Conservation (phyloP, 768 basidiomycete genomes). For the Amanita phalloides region DNA sequence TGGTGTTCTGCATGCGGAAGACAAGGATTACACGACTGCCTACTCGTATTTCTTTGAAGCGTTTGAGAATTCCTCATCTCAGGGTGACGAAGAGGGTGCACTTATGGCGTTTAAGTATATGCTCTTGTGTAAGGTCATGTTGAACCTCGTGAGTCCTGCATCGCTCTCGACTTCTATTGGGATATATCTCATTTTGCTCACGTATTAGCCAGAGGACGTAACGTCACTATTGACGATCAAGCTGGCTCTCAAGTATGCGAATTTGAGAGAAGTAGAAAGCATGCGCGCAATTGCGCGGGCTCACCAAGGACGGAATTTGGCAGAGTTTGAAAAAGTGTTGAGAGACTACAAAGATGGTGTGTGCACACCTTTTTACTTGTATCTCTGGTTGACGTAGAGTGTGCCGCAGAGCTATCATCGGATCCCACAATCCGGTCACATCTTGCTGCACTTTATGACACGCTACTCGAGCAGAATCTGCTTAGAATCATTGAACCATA, state of each 20-base stretch:
- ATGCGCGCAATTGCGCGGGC: slow-evolving; percentile 94
- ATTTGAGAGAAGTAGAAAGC: slow-evolving; percentile 82
- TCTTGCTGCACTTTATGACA: slow-evolving; percentile 90
- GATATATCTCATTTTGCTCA: background rate
- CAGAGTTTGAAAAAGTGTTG: slow-evolving; percentile 81
- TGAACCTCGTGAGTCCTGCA: slow-evolving; percentile 62
- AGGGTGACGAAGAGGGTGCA: slow-evolving; percentile 61
- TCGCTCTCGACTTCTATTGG: background rate
- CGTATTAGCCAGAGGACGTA: slow-evolving; percentile 83
- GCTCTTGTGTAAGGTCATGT: slow-evolving; percentile 97
- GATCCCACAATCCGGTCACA: slow-evolving; percentile 95
- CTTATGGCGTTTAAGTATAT: slow-evolving; percentile 92
- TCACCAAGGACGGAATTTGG: slow-evolving; percentile 84
- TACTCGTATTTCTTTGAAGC: slow-evolving; percentile 98
- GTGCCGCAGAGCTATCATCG: slow-evolving; percentile 70
- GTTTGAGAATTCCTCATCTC: slow-evolving; percentile 78
- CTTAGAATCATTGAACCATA: slow-evolving; percentile 95
- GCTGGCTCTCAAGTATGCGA: slow-evolving; percentile 79
- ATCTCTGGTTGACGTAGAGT: background rate
- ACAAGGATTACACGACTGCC: slow-evolving; percentile 95
- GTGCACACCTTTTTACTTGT: slow-evolving; percentile 10
- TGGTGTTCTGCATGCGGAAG: slow-evolving; percentile 86
- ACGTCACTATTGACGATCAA: slow-evolving; percentile 79
- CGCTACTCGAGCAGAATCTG: slow-evolving; percentile 90
- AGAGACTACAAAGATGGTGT: slow-evolving; percentile 75